A percentile compares a stretch with the other conserved stretches of the same genome.
Evolutionary conservation across 192 early-diverging fungal species (phyloP).

Genomic region (Backusella parvicylindrica): DNA sequence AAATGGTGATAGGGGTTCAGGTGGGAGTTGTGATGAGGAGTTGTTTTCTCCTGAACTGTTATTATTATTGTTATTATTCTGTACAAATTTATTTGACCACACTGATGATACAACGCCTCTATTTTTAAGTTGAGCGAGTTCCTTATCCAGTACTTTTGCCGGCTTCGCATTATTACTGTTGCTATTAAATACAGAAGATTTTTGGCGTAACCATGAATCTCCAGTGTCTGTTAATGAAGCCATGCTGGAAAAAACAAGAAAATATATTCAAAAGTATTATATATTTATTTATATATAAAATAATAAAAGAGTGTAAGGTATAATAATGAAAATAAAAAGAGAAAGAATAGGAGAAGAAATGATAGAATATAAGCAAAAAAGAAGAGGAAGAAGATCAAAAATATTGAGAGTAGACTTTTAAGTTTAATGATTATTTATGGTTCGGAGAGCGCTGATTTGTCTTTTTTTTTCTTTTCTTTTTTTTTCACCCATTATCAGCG

Average conservation of each 20-base stretch:
- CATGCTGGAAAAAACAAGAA: not conserved
- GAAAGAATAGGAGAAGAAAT: not conserved
- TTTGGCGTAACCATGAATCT: constrained; percentile 2
- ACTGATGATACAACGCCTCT: constrained; percentile 12
- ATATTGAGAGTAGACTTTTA: constrained; percentile 3
- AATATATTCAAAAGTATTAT: not conserved
- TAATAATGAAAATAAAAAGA: not conserved
- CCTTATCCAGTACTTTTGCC: constrained; percentile 1
- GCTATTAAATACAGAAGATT: not conserved
- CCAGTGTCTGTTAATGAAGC: constrained; percentile 4
- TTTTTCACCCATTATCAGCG: not conserved
- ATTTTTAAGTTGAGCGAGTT: constrained; percentile 8
- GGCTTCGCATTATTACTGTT: not conserved
- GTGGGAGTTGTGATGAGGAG: constrained; percentile 1
- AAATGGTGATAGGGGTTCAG: not conserved
- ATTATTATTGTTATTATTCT: not conserved
- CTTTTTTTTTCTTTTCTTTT: too few species aligned
- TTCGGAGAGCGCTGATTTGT: not conserved
- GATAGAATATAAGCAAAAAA: not conserved
- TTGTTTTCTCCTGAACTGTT: not conserved
- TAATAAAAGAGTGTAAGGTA: not conserved
- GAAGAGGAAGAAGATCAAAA: not conserved
- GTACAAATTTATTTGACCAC: constrained; percentile 17
- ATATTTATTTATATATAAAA: not conserved
- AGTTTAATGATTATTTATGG: not conserved